These are phyloP conservation scores for Suillus weaverae DNA, from an alignment of 768 basidiomycete species.

Conservation along the genomic window DNA sequence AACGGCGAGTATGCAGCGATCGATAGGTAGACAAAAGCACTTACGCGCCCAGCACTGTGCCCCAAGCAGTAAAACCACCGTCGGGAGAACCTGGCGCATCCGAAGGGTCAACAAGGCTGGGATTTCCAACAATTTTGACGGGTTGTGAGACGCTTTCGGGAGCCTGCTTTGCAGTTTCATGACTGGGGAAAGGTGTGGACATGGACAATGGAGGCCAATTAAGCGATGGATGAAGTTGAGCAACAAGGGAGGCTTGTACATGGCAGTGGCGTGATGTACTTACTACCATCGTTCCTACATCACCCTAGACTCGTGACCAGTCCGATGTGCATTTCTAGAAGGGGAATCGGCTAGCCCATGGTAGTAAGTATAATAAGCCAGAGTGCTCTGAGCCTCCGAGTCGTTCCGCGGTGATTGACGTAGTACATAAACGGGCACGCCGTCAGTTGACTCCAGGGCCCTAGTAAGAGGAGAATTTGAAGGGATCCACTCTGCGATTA, in stretches of 20 bases:
- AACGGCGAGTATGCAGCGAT: background rate
- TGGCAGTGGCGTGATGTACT: background rate
- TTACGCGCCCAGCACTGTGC: slow-evolving; percentile 26
- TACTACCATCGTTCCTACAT: background rate
- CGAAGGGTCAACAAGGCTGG: too few species aligned
- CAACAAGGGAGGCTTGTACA: background rate
- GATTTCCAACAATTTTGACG: background rate
- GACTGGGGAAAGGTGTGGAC: background rate
- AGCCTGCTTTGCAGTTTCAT: background rate
- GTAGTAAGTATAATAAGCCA: background rate
- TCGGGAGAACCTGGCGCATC: slow-evolving; percentile 17
- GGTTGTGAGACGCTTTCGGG: too few species aligned
- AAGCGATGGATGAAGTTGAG: background rate
- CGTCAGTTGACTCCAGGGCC: background rate
- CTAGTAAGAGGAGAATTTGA: background rate
- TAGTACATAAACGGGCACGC: background rate
- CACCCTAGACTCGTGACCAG: background rate
- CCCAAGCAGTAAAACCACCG: slow-evolving; percentile 27
- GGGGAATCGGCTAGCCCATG: background rate
- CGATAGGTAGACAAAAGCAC: slow-evolving; percentile 2
- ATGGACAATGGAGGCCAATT: background rate
- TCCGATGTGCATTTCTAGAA: background rate
- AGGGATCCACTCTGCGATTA: background rate
- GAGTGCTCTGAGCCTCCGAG: background rate
- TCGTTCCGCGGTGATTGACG: background rate